phyloP scores from a whole-genome alignment of 2,329 filamentous ascomycete species.

The Cercospora nicotianae region DNA sequence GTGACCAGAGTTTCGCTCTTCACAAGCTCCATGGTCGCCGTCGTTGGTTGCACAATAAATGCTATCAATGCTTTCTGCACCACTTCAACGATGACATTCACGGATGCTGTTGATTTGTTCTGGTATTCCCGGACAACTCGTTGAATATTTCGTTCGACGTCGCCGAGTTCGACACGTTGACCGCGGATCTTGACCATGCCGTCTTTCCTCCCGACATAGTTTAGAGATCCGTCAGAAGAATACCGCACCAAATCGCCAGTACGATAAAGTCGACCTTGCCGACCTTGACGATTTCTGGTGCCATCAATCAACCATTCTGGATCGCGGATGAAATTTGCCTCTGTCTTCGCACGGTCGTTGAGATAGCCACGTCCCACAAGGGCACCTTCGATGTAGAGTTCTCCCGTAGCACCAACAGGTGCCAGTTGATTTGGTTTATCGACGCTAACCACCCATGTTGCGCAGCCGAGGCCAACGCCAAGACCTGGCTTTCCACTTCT shows the following conservation, averaged over 20 bases:
- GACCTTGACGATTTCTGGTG: neutral
- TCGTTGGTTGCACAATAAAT: constrained; percentile 2
- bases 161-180: constrained; percentile 71
- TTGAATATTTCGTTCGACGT: constrained; percentile 53
- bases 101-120: neutral
- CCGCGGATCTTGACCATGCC: constrained; percentile 77
- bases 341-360: constrained; percentile 29
- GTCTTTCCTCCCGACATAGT: constrained; percentile 67
- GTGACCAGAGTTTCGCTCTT: neutral
- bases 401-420: constrained; percentile 36
- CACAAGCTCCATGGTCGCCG: constrained; percentile 13
- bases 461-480: neutral
- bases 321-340: constrained; percentile 33
- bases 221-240: constrained; percentile 23
- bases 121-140: constrained; percentile 4
- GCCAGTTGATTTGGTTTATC: constrained; percentile 2
- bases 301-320: constrained; percentile 11
- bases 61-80: neutral
- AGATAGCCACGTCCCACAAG: constrained; percentile 49
- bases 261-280: constrained; percentile 35
- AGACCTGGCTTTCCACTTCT: neutral
- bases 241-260: constrained; percentile 42
- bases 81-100: neutral
- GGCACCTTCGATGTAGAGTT: constrained; percentile 49
- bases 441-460: constrained; percentile 1